Conservation (phyloP, 2,329 filamentous ascomycete species). For the Diaporthe sp. region DNA sequence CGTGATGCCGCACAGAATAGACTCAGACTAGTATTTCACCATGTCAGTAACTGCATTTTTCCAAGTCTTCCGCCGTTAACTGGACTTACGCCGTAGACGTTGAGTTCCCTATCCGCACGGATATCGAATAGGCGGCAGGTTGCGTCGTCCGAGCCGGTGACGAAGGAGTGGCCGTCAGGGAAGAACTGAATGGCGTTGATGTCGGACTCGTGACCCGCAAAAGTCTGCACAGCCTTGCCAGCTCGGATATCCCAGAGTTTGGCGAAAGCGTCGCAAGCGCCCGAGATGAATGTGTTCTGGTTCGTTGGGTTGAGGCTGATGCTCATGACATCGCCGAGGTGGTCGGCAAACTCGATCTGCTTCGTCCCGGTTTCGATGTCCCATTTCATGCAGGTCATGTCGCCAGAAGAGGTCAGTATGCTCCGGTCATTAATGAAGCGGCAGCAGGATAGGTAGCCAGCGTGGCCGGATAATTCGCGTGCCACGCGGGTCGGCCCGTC, state of each 20-base stretch:
- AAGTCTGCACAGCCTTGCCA: constrained; percentile 98
- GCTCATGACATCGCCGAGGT: constrained; percentile 99
- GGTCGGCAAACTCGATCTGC: constrained; percentile 97
- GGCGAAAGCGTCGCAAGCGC: constrained; percentile 97
- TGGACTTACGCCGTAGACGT: constrained; percentile 74
- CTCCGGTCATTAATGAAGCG: constrained; percentile 98
- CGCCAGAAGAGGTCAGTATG: constrained; percentile 96
- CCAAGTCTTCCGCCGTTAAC: neutral
- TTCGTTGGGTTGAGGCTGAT: constrained; percentile 99
- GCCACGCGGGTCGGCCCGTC: constrained; percentile 98
- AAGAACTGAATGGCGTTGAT: constrained; percentile 99
- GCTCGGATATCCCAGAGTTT: constrained; percentile 99
- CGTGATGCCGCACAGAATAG: constrained; percentile 97
- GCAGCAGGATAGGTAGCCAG: constrained; percentile 97
- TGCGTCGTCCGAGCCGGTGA: constrained; percentile 96
- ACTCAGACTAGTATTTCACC: constrained; percentile 78
- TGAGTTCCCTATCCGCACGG: constrained; percentile 86
- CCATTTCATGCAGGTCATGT: constrained; percentile 99
- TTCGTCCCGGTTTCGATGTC: constrained; percentile 98
- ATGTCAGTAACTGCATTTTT: constrained; percentile 45
- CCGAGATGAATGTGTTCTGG: constrained; percentile 99
- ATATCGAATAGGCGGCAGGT: constrained; percentile 98
- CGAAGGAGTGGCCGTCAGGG: constrained; percentile 98
- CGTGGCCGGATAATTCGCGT: constrained; percentile 95
- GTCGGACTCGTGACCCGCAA: constrained; percentile 97